Evolutionary conservation across 768 basidiomycete species (phyloP).

Genomic region (Pleurotus ostreatus): DNA sequence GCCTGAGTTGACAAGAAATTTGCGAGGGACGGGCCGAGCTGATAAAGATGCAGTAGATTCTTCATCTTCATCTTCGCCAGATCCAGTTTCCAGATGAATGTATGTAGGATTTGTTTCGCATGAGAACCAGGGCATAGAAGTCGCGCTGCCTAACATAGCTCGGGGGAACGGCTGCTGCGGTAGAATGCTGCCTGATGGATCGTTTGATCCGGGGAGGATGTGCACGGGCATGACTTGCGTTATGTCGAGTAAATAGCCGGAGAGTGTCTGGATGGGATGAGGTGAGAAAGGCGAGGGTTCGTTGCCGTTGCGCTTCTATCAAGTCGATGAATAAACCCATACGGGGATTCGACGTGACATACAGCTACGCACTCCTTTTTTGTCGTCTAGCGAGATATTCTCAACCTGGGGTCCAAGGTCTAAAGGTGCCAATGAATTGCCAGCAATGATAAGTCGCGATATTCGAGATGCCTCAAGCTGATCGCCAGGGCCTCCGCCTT

Average conservation of each 20-base stretch:
- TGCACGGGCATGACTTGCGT: constrained; percentile 79
- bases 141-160: constrained; percentile 78
- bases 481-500: constrained; percentile 68
- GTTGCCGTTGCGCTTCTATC: constrained; percentile 62
- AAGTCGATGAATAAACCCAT: not conserved
- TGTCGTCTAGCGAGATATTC: constrained; percentile 35
- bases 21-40: constrained; percentile 34
- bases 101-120: constrained; percentile 91
- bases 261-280: constrained; percentile 69
- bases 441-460: constrained; percentile 83
- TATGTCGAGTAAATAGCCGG: constrained; percentile 71
- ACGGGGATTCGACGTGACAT: not conserved
- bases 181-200: constrained; percentile 85
- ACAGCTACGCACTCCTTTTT: constrained; percentile 48
- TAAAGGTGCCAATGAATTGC: constrained; percentile 74
- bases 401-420: constrained; percentile 27
- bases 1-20: constrained; percentile 82
- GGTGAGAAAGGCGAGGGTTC: constrained; percentile 66
- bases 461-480: constrained; percentile 65
- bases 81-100: constrained; percentile 56
- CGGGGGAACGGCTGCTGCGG: constrained; percentile 93
- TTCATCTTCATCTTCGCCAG: constrained; percentile 23
- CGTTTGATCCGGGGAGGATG: constrained; percentile 81
- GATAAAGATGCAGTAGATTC: constrained; percentile 8
- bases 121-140: constrained; percentile 56